phyloP scores from a whole-genome alignment of 495 filamentous ascomycete genomes.

The Aspergillus egyptiacus region DNA sequence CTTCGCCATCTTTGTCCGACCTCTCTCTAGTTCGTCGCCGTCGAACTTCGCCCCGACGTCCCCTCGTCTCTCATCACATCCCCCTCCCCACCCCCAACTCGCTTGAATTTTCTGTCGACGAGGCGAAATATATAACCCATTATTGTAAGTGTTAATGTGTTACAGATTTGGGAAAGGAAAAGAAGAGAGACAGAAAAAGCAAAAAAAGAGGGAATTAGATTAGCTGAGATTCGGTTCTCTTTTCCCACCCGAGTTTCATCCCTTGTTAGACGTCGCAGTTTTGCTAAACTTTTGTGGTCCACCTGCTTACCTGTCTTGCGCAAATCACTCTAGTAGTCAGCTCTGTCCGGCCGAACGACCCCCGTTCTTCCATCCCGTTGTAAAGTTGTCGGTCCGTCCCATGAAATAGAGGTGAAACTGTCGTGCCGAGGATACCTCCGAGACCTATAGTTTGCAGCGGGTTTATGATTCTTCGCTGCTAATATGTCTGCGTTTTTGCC shows the following conservation, averaged over 20 bases:
- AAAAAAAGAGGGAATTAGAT: not conserved
- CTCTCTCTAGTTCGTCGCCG: constrained; percentile 19
- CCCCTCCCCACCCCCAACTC: constrained; percentile 1
- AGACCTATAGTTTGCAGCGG: constrained; percentile 19
- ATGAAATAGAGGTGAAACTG: constrained; percentile 8
- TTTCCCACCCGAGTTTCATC: constrained; percentile 7
- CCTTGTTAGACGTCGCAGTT: constrained; percentile 10
- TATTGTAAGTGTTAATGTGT: constrained; percentile 17
- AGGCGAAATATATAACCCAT: not conserved
- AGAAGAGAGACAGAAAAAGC: constrained; percentile 2
- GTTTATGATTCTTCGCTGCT: constrained; percentile 15
- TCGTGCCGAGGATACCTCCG: constrained; percentile 15
- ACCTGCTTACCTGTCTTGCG: constrained; percentile 22
- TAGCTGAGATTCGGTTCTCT: constrained; percentile 5
- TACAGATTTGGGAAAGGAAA: not conserved
- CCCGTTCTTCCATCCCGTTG: constrained; percentile 12
- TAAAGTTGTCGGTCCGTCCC: constrained; percentile 5
- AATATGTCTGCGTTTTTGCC: constrained; percentile 63
- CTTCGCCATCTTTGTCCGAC: constrained; percentile 21
- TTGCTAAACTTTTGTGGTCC: constrained; percentile 9
- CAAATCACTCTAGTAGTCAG: constrained; percentile 20
- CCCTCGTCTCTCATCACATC: constrained; percentile 13
- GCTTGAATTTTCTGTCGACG: constrained; percentile 3
- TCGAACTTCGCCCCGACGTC: constrained; percentile 8
- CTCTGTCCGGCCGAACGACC: constrained; percentile 18